These are phyloP conservation scores for Cunninghamia lanceolata DNA, from an alignment of 75 land plant genomes.

Conservation along the genomic window DNA sequence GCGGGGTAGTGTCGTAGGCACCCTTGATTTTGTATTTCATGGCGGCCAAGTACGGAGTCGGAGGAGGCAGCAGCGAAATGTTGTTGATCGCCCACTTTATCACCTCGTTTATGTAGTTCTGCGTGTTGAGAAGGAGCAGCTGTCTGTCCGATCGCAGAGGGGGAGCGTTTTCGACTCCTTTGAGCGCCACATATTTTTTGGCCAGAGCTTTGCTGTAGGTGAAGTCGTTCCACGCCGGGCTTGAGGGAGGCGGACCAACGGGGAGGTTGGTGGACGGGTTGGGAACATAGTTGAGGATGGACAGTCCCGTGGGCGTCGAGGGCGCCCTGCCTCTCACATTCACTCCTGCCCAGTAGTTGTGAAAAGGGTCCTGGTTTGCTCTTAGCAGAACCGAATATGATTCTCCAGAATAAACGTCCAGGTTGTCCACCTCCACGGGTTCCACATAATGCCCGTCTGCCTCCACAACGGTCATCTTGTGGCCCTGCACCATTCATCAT, in stretches of 20 bases:
- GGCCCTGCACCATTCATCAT: constrained; percentile 36
- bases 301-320: constrained; percentile 52
- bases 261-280: constrained; percentile 36
- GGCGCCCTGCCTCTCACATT: constrained; percentile 76
- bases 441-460: constrained; percentile 84
- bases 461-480: constrained; percentile 83
- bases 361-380: constrained; percentile 50
- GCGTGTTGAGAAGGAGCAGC: constrained; percentile 74
- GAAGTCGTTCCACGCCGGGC: constrained; percentile 74
- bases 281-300: constrained; percentile 61
- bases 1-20: constrained; percentile 33
- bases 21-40: constrained; percentile 36
- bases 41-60: constrained; percentile 75
- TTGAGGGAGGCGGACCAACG: constrained; percentile 32
- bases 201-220: constrained; percentile 54
- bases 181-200: constrained; percentile 25
- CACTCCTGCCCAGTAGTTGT: constrained; percentile 71
- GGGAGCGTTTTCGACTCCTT: constrained; percentile 33
- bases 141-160: constrained; percentile 24
- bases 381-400: constrained; percentile 77
- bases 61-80: constrained; percentile 52
- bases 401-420: constrained; percentile 92
- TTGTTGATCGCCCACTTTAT: constrained; percentile 92
- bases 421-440: constrained; percentile 50
- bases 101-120: constrained; percentile 60